Evolutionary conservation across 495 filamentous ascomycete species (phyloP).

Genomic region (Penicillium ochrochloron): DNA sequence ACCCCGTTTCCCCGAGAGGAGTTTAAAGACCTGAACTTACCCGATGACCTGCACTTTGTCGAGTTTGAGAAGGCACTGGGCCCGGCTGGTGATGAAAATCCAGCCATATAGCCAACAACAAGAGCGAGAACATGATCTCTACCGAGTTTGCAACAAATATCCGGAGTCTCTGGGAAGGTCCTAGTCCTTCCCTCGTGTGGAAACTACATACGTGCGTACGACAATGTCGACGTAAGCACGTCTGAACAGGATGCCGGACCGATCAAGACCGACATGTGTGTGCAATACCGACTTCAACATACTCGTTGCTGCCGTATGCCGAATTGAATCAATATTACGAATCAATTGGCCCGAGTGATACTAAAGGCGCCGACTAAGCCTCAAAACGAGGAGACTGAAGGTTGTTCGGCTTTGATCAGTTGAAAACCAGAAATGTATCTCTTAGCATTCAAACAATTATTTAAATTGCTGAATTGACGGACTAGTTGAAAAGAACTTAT

Average conservation of each 20-base stretch:
- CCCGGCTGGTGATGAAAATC: neutral
- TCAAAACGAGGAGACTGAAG: neutral
- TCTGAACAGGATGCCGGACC: neutral
- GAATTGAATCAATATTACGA: neutral
- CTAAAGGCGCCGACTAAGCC: neutral
- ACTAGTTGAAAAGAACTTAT: neutral
- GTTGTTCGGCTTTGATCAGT: neutral
- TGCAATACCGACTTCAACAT: neutral
- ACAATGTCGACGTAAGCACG: neutral
- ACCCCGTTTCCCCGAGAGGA: constrained; percentile 45
- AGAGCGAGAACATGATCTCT: neutral
- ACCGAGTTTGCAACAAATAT: neutral
- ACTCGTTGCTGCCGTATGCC: neutral
- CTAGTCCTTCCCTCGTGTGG: neutral
- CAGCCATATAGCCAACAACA: neutral
- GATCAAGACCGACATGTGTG: neutral
- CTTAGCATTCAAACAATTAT: neutral
- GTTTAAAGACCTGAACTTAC: constrained; percentile 32
- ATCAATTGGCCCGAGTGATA: neutral
- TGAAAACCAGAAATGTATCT: too few species aligned
- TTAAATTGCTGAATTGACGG: too few species aligned
- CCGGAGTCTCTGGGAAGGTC: neutral
- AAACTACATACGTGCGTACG: neutral
- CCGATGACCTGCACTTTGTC: constrained; percentile 45
- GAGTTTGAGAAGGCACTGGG: constrained; percentile 32